Base-by-base conservation (phyloP, 1,284 basidiomycete genomes). In the Rhizoctonia solani region DNA sequence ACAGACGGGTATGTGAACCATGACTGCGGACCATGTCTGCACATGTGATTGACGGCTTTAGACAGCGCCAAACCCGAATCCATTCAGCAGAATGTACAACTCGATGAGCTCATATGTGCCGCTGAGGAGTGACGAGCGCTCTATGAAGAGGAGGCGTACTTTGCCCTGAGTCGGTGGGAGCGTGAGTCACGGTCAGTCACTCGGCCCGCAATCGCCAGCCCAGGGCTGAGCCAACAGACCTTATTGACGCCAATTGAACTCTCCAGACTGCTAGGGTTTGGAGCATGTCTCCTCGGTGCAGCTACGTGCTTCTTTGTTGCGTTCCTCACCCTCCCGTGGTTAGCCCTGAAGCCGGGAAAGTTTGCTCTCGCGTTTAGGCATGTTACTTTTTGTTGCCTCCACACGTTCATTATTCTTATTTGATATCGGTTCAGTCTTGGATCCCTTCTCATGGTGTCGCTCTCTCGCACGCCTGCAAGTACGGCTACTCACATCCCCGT, bases 131-230 rank as follows among this genome's bases (percentile, higher is more conserved):
- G 23, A 46, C 71, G 92, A 94, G 70, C 82, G 87, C 44, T 89
- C 90, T 37, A 95, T 75, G 96, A 99, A 77, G 96, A 99, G 74
- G 95, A 98, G 75, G 96, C 96, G 1, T 98, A 90, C 82, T 93
- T 96, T 78, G 93, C 95, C 34, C 79, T 98, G 56, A 93, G 90
- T 47, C 82, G 92, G 77, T 95, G 93, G 93, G 92, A 95, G 76
- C 83, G 88, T 93, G 72, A 69, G 78, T 74, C 72, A 74, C 69
- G 70, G 69, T 52, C 21, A 37, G 39, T 49, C n/a, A 3, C 39
- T 49, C 66, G 25, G 52, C 19, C 6, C 54, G 44, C 32, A 23
- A n/a, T n/a, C n/a, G n/a, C n/a, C n/a, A n/a, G n/a, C n/a, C n/a
- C n/a, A n/a, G n/a, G n/a, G n/a, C n/a, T n/a, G n/a, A n/a, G n/a